Evolutionary conservation across 148 eudicot species (phyloP).

Genomic region (Camellia japonica): DNA sequence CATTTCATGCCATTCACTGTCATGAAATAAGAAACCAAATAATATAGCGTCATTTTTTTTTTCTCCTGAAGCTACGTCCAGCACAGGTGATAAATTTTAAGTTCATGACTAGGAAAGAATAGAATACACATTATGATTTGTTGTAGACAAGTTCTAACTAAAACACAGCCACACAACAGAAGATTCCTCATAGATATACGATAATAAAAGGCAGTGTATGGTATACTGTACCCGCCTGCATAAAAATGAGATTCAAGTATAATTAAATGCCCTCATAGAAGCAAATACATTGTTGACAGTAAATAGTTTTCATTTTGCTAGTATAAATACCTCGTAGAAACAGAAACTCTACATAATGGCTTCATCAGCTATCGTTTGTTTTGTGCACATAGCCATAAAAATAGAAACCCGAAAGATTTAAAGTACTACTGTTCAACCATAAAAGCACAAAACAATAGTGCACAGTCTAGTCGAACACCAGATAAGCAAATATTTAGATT

Average conservation of each 20-base stretch:
- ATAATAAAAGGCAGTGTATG: background rate
- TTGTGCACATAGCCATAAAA: background rate
- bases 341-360: constrained; percentile 13
- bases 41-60: no score
- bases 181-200: background rate
- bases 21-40: no score
- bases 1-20: no score
- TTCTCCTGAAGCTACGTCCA: no score
- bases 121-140: background rate
- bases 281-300: background rate
- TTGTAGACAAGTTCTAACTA: background rate
- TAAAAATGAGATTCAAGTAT: background rate
- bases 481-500: no score
- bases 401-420: no score
- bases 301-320: background rate
- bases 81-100: no score
- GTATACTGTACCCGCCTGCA: background rate
- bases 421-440: no score
- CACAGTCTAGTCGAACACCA: no score
- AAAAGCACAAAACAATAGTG: no score
- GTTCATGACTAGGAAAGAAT: background rate
- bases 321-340: background rate
- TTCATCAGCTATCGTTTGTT: background rate
- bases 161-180: background rate
- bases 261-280: background rate